A percentile compares a stretch with the other conserved stretches of the same genome.
phyloP scores from a whole-genome alignment of 345 rosid genomes.

The Gossypium sturtianum region DNA sequence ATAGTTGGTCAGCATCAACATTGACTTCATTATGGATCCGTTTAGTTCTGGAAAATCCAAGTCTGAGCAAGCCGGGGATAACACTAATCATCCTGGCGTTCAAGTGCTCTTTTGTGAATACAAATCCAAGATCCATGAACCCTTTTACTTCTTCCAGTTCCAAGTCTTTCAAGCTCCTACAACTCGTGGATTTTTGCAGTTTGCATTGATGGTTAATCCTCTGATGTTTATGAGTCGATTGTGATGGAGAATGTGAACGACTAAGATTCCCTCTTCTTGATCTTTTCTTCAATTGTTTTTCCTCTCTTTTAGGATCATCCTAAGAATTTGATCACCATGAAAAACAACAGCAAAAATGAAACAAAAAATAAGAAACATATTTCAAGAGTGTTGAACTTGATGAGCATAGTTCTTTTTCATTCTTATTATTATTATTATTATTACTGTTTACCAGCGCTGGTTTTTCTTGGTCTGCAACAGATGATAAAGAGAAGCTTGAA shows the following conservation, averaged over 20 bases:
- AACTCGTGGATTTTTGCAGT: conserved; percentile 34
- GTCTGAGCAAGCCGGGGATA: conserved; percentile 54
- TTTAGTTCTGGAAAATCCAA: conserved; percentile 12
- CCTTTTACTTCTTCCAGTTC: conserved; percentile 71
- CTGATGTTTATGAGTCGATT: conserved; percentile 13
- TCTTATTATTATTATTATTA: not conserved
- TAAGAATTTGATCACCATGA: not conserved
- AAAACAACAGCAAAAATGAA: not conserved
- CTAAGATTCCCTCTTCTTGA: conserved; percentile 25
- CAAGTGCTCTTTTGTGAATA: conserved; percentile 42
- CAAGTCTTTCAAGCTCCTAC: conserved; percentile 38
- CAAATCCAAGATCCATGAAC: conserved; percentile 61
- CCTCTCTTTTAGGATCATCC: conserved; percentile 16
- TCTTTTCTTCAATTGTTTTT: conserved; percentile 23
- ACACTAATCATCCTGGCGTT: conserved; percentile 43
- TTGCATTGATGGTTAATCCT: not conserved
- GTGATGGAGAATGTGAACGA: conserved; percentile 38
- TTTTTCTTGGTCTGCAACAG: conserved; percentile 13
- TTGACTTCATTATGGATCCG: not conserved
- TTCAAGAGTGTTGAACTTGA: not conserved
- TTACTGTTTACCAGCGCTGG: not conserved
- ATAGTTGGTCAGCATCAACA: not conserved
- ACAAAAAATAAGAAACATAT: not conserved
- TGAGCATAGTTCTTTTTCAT: not conserved
- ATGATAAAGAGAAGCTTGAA: conserved; percentile 14